Conservation (phyloP, 306 rosid genomes). For the Begonia fuchsioides region DNA sequence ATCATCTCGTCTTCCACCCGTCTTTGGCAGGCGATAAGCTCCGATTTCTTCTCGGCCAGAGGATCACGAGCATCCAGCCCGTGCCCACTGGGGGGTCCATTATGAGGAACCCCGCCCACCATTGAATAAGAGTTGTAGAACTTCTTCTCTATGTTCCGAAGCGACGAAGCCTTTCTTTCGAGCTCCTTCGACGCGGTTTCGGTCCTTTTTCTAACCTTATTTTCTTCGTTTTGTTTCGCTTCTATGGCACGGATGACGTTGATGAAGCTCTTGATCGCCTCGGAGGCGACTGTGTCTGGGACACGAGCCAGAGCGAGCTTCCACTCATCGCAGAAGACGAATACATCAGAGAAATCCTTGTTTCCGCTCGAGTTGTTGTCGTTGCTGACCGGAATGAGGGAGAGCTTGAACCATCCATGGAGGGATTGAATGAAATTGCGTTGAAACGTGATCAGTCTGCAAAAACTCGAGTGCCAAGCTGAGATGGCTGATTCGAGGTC, state of each 20-base stretch:
- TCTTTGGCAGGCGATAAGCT: slow-evolving; percentile 67
- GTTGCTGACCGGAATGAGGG: slow-evolving; percentile 50
- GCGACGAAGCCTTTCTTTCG: slow-evolving; percentile 68
- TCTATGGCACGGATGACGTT: slow-evolving; percentile 75
- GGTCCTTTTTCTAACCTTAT: slow-evolving; percentile 60
- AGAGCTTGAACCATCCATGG: slow-evolving; percentile 86
- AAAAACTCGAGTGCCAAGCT: slow-evolving; percentile 85
- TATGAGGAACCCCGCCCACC: slow-evolving; percentile 93
- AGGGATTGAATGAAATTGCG: slow-evolving; percentile 61
- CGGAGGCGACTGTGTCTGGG: slow-evolving; percentile 91
- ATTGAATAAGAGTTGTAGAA: slow-evolving; percentile 79
- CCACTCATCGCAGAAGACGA: slow-evolving; percentile 77
- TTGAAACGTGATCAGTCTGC: slow-evolving; percentile 73
- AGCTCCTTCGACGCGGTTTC: slow-evolving; percentile 85
- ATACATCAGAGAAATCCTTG: slow-evolving; percentile 47
- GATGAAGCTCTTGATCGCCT: slow-evolving; percentile 89
- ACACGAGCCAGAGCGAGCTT: slow-evolving; percentile 95
- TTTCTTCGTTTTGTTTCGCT: slow-evolving; percentile 62
- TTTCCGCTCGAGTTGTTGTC: slow-evolving; percentile 26
- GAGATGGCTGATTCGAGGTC: slow-evolving; percentile 86
- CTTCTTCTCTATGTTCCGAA: slow-evolving; percentile 70
- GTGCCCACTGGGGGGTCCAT: slow-evolving; percentile 47
- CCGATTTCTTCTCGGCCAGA: slow-evolving; percentile 74
- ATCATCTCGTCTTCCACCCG: slow-evolving; percentile 89
- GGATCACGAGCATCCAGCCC: slow-evolving; percentile 84